Evolutionary conservation across 202 grass and related monocot species (phyloP), one percentile per base, ranked within the genome.

Genomic region (Eragrostis tef): DNA sequence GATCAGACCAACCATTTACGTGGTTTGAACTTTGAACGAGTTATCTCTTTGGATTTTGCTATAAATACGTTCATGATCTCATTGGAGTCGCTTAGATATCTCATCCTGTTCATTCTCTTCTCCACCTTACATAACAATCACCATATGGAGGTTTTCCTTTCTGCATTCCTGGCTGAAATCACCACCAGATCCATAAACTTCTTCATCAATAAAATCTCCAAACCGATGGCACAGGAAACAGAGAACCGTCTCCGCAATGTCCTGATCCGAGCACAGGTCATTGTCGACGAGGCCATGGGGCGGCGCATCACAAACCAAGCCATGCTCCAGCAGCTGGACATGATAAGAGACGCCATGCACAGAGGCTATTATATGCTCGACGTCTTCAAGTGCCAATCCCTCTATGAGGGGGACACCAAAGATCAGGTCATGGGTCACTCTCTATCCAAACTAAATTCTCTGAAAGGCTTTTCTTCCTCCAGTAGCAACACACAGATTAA

Each of bases 141-240:
- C 34, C 1, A 3, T 2, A 39, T 39, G 34, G 34, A 39, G 1
- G 6, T 39, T 39, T 6, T 39, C 34, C 34, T 39, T 39, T 39
- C 34, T 39, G 34, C 34, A 5, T 5, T 39, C 34, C 34, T 39
- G 34, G 34, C 34, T 39, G 34, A 39, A 5, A 39, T 39, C 4
- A 39, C 34, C 34, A 39, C 34, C 34, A 39, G 34, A 39, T 39
- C 34, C 34, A 39, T 39, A 39, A 39, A 39, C 34, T 70, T 27
- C 22, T 9, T 49, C 7, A 48, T 15, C 21, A 70, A 16, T 3
- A 70, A 49, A 10, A 9, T 9, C 44, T 70, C 22, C 67, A 68
- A 68, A n/a, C 11, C 36, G 0, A 16, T 1, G 0, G 7, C 3
- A 0, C 6, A 5, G 11, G 14, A 48, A 0, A 1, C 10, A 2